These are phyloP conservation scores for Diplodia corticola DNA, from an alignment of 2,329 filamentous ascomycete genomes.

Conservation along the genomic window DNA sequence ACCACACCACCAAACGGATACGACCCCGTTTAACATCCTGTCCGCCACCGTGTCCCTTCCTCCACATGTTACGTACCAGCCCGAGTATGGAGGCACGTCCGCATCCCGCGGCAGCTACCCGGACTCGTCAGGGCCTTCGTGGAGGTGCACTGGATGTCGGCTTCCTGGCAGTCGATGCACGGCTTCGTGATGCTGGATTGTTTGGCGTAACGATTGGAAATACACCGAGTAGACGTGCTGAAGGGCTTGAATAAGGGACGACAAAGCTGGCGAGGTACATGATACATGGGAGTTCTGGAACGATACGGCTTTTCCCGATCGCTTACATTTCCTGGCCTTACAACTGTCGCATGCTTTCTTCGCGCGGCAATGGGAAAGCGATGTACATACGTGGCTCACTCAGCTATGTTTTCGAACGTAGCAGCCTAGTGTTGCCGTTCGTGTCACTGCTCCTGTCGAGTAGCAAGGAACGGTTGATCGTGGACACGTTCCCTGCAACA, in stretches of 20 bases:
- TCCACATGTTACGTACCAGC: too few species aligned
- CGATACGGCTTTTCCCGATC: background rate
- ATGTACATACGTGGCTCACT: background rate
- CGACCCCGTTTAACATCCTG: too few species aligned
- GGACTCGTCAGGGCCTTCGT: background rate
- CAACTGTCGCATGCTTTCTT: background rate
- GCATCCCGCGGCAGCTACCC: too few species aligned
- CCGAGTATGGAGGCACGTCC: too few species aligned
- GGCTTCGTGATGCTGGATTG: background rate
- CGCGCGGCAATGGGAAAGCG: background rate
- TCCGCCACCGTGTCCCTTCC: too few species aligned
- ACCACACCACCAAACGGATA: too few species aligned
- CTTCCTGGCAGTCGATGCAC: background rate
- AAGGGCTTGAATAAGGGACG: background rate
- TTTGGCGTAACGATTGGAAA: too few species aligned
- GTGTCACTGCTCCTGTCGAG: background rate
- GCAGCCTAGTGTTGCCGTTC: background rate
- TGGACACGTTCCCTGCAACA: too few species aligned
- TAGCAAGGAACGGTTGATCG: background rate
- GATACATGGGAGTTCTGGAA: background rate
- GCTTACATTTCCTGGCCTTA: background rate
- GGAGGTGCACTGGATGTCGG: background rate
- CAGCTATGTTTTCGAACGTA: background rate
- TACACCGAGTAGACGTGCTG: background rate
- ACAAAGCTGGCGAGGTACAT: background rate